Conservation (phyloP, 768 basidiomycete species). For the Phaeotremella fagi region DNA sequence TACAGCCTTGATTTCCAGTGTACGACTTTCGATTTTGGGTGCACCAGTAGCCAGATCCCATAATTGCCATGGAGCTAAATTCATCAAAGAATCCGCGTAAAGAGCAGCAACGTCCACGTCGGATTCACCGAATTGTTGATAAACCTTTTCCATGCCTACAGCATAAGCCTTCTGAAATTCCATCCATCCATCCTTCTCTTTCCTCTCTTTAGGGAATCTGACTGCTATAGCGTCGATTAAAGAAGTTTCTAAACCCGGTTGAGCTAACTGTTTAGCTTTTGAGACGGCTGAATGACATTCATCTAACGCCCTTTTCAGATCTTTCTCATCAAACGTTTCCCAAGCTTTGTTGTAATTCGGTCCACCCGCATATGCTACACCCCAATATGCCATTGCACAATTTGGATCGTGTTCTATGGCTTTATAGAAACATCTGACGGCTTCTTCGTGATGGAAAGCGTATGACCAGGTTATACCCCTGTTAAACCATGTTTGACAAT, state of each 20-base stretch:
- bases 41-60: constrained; percentile 37
- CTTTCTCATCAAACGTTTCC: constrained; percentile 19
- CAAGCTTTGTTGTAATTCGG: constrained; percentile 42
- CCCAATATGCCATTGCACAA: constrained; percentile 37
- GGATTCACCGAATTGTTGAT: constrained; percentile 12
- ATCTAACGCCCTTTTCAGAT: constrained; percentile 6
- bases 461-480: constrained; percentile 33
- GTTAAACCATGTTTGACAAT: constrained; percentile 37
- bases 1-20: constrained; percentile 17
- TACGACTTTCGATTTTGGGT: constrained; percentile 13
- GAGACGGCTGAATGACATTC: constrained; percentile 5
- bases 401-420: constrained; percentile 21
- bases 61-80: constrained; percentile 31
- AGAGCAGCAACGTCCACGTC: constrained; percentile 35
- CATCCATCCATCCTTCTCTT: constrained; percentile 11
- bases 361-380: constrained; percentile 30
- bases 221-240: constrained; percentile 16
- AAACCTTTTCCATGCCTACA: constrained; percentile 24
- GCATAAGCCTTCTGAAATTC: constrained; percentile 21
- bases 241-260: constrained; percentile 14
- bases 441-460: constrained; percentile 36
- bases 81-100: constrained; percentile 37
- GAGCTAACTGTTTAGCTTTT: neutral
- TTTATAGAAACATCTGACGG: constrained; percentile 27
- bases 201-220: constrained; percentile 12